Evolutionary conservation across 441 rosid genomes (phyloP).

Genomic region (Erysimum cheiri): DNA sequence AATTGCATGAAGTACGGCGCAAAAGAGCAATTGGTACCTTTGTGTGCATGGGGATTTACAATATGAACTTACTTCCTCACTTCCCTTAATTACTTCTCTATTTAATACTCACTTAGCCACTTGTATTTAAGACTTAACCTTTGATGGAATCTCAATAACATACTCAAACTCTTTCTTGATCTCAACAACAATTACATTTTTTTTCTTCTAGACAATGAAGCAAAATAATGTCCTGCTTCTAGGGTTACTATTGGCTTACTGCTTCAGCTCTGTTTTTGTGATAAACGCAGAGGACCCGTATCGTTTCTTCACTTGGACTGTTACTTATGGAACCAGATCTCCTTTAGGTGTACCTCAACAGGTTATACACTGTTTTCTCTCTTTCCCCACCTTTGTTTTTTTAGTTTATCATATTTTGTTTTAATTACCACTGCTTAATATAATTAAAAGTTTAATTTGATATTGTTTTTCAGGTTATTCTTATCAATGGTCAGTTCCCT

Average conservation of each 20-base stretch:
- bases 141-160: neutral
- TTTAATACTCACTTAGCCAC: slow-evolving; percentile 22
- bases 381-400: neutral
- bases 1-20: slow-evolving; percentile 64
- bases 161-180: neutral
- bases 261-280: slow-evolving; percentile 11
- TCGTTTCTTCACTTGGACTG: slow-evolving; percentile 59
- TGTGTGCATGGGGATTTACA: slow-evolving; percentile 34
- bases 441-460: neutral
- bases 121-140: slow-evolving; percentile 17
- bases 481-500: slow-evolving; percentile 77
- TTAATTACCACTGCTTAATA: too few relatives aligned
- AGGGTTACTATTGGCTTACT: slow-evolving; percentile 27
- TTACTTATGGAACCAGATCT: slow-evolving; percentile 60
- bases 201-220: slow-evolving; percentile 22
- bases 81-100: slow-evolving; percentile 25
- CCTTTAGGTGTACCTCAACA: slow-evolving; percentile 64
- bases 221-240: slow-evolving; percentile 19
- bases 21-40: slow-evolving; percentile 44
- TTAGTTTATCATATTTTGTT: too few relatives aligned
- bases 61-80: slow-evolving; percentile 37
- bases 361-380: slow-evolving; percentile 45
- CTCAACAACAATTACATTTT: neutral
- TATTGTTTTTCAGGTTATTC: slow-evolving; percentile 57
- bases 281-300: slow-evolving; percentile 60